A percentile compares a stretch with the other conserved stretches of the same genome.
phyloP scores from a whole-genome alignment of 306 rosid species.

The Luffa aegyptiaca region DNA sequence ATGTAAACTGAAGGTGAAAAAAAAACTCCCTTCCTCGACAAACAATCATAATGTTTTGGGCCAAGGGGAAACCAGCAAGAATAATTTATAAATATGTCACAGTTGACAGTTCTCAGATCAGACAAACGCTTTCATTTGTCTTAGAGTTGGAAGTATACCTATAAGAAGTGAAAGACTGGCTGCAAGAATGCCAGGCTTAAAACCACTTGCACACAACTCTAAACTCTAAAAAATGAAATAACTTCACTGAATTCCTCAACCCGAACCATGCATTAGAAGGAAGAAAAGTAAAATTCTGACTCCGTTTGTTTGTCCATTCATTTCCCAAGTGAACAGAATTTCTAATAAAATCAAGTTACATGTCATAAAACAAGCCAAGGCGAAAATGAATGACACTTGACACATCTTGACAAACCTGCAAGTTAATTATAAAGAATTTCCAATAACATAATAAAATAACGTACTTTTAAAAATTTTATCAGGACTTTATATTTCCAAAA shows the following conservation, averaged over 20 bases:
- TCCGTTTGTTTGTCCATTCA: not conserved
- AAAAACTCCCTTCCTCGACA: not conserved
- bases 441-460: not conserved
- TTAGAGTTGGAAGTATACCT: too few relatives aligned
- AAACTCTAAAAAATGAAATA: not conserved
- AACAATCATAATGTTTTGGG: not conserved
- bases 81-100: not conserved
- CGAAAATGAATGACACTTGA: not conserved
- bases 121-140: too few relatives aligned
- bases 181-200: not conserved
- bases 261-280: not conserved
- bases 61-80: not conserved
- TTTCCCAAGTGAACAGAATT: not conserved
- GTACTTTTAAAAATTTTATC: too few relatives aligned
- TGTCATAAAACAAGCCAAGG: not conserved
- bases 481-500: not conserved
- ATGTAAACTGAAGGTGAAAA: not conserved
- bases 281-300: not conserved
- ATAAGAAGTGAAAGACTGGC: not conserved
- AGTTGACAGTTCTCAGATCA: not conserved
- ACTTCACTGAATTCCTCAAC: not conserved
- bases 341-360: not conserved
- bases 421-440: not conserved
- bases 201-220: not conserved
- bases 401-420: not conserved